These are phyloP conservation scores for Lodderomyces beijingensis DNA, from an alignment of 1,139 yeast species.

Conservation along the genomic window DNA sequence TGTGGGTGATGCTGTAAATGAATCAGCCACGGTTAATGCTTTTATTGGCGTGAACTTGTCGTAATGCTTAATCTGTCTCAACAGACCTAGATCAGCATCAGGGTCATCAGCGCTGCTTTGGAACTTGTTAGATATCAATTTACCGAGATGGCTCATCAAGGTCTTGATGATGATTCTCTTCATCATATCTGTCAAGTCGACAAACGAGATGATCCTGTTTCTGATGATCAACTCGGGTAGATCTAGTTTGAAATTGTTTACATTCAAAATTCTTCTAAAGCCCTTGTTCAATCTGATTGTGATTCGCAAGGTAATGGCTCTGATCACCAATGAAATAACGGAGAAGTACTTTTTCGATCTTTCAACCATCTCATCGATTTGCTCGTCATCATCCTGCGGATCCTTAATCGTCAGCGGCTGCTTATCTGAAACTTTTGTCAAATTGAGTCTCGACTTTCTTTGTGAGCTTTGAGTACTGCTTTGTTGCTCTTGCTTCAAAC, in stretches of 20 bases:
- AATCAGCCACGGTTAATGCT: slow-evolving; percentile 1
- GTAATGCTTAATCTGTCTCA: slow-evolving; percentile 26
- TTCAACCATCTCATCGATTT: slow-evolving; percentile 51
- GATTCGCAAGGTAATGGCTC: slow-evolving; percentile 46
- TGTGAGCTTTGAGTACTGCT: slow-evolving; percentile 5
- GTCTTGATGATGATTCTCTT: slow-evolving; percentile 51
- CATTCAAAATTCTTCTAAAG: slow-evolving; percentile 53
- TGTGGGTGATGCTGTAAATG: neutral
- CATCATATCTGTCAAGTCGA: slow-evolving; percentile 50
- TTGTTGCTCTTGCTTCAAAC: slow-evolving; percentile 5
- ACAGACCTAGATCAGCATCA: slow-evolving; percentile 18
- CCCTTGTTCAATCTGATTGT: slow-evolving; percentile 59
- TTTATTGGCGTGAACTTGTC: slow-evolving; percentile 18
- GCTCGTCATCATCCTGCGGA: slow-evolving; percentile 20
- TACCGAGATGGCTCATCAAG: slow-evolving; percentile 54
- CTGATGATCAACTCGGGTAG: slow-evolving; percentile 51
- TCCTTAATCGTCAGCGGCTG: neutral
- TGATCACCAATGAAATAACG: slow-evolving; percentile 45
- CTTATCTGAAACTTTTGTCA: slow-evolving; percentile 8
- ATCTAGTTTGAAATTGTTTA: slow-evolving; percentile 50
- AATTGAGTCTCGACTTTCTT: slow-evolving; percentile 5
- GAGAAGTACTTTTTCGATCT: slow-evolving; percentile 58
- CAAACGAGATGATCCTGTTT: slow-evolving; percentile 47
- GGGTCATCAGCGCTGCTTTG: slow-evolving; percentile 11
- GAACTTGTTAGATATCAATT: slow-evolving; percentile 53